Base-by-base conservation (phyloP, 345 rosid species). In the Aegle marmelos region DNA sequence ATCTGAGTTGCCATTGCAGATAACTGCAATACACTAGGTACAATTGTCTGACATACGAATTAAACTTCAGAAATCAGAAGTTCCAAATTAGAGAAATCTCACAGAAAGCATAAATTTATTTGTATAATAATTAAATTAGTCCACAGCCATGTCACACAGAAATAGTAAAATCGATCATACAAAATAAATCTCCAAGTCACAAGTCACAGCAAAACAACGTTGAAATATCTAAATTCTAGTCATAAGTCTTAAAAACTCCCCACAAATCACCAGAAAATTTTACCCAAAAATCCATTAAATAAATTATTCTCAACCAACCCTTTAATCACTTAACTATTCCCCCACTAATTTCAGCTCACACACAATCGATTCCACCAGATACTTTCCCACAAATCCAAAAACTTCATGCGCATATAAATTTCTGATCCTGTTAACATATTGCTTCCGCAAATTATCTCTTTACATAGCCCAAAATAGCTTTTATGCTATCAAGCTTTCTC, bases 1-100 rank as follows among this genome's bases (percentile, higher is more conserved):
- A 96, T 94, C 87, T 87, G 99, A 30, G 73, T 77, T 8, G 91
- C 91, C 97, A 95, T 91, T 19, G 91, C 93, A 31, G 88, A 89
- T 65, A 93, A 81, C 82, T 94, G 99, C 64, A 96, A 86, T 6
- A 84, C 83, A 81, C 89, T 91, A 28, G 99, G 98, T 61, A 96
- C 94, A 73, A 88, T 87, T 50, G 97, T 92, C 99, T 95, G 88
- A 62, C 79, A 79, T 11, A 33, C 61, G 61, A 63, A 31, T 34
- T 66, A 56, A 63, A 70, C 33, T 68, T 68, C 48, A 56, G 27
- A 69, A 68, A 25, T 62, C 61, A 61, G 30, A 59, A 41, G 64
- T 45, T 76, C 37, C 68, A 30, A 45, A 34, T 17, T 14, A 36
- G 53, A 75, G 54, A 62, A 25, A 63, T 58, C 33, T 63, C 24